phyloP scores from a whole-genome alignment of 495 filamentous ascomycete genomes.

The Recurvomyces mirabilis region DNA sequence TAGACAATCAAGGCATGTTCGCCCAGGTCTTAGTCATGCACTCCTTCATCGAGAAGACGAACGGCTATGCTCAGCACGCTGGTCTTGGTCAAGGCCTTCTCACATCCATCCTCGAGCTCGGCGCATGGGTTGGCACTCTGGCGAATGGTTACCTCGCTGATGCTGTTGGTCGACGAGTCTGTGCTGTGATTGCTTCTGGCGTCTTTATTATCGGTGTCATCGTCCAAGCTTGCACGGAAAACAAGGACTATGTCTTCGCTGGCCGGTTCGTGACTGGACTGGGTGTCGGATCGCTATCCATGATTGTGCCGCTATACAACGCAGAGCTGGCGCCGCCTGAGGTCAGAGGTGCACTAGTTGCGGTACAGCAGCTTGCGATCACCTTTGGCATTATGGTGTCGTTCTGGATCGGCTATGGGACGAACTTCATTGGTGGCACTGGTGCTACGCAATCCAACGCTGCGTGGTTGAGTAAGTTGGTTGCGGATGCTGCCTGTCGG shows the following conservation, averaged over 20 bases:
- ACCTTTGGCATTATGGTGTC: conserved; percentile 70
- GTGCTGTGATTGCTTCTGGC: conserved; percentile 53
- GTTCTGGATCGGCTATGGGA: conserved; percentile 71
- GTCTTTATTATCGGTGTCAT: conserved; percentile 73
- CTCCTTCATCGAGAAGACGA: conserved; percentile 3
- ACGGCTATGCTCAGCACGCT: not conserved
- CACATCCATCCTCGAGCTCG: conserved; percentile 68
- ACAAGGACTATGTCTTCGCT: conserved; percentile 50
- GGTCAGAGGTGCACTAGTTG: conserved; percentile 61
- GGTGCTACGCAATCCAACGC: conserved; percentile 48
- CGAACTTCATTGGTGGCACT: conserved; percentile 68
- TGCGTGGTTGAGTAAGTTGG: conserved; percentile 3
- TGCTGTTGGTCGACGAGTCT: conserved; percentile 57
- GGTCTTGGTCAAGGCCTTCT: conserved; percentile 28
- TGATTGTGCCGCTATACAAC: conserved; percentile 59
- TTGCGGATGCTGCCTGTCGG: not conserved
- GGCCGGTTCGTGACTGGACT: conserved; percentile 61
- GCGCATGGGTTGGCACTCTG: conserved; percentile 69
- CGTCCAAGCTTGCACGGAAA: conserved; percentile 51
- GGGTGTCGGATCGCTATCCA: conserved; percentile 55
- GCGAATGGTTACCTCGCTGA: conserved; percentile 67
- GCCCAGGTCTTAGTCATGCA: conserved; percentile 6
- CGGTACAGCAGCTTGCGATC: conserved; percentile 68
- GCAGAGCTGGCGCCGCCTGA: conserved; percentile 52
- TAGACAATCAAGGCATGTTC: conserved; percentile 17